Evolutionary conservation across 768 basidiomycete species (phyloP).

Genomic region (Pulveroboletus ravenelii): DNA sequence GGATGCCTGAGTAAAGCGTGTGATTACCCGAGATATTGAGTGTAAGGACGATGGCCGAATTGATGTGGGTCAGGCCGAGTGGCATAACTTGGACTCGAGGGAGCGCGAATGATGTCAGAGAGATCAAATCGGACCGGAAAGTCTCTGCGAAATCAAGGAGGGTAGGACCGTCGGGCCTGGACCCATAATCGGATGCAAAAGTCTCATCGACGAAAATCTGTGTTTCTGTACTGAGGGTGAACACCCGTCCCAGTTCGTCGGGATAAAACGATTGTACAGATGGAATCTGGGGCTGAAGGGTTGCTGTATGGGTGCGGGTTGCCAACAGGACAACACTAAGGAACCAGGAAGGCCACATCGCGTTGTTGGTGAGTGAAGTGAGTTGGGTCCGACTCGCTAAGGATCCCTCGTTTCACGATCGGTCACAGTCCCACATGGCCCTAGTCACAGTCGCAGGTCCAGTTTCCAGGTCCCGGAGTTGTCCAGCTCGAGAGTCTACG

Average conservation of each 20-base stretch:
- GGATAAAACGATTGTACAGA: slow-evolving; percentile 33
- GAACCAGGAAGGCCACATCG: not conserved
- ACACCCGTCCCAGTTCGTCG: slow-evolving; percentile 17
- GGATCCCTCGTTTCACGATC: too few species aligned
- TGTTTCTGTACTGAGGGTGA: slow-evolving; percentile 28
- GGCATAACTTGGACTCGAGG: slow-evolving; percentile 21
- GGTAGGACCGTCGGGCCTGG: slow-evolving; percentile 25
- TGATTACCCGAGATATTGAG: slow-evolving; percentile 24
- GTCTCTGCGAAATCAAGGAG: slow-evolving; percentile 34
- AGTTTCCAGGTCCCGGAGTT: too few species aligned
- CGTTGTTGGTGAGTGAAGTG: not conserved
- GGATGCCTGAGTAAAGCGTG: slow-evolving; percentile 33
- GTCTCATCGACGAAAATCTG: slow-evolving; percentile 35
- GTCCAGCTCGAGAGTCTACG: too few species aligned
- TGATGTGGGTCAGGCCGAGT: not conserved
- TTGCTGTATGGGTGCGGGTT: not conserved
- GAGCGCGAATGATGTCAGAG: slow-evolving; percentile 27
- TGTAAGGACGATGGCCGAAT: slow-evolving; percentile 30
- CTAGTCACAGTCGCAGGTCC: too few species aligned
- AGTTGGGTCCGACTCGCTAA: too few species aligned
- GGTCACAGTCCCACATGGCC: too few species aligned
- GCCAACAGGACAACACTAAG: not conserved
- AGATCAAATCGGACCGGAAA: slow-evolving; percentile 34
- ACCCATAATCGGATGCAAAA: slow-evolving; percentile 11
- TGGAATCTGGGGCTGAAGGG: slow-evolving; percentile 33